These are phyloP conservation scores for Tuber microsphaerosporum DNA, from an alignment of 495 filamentous ascomycete genomes.

Conservation along the genomic window DNA sequence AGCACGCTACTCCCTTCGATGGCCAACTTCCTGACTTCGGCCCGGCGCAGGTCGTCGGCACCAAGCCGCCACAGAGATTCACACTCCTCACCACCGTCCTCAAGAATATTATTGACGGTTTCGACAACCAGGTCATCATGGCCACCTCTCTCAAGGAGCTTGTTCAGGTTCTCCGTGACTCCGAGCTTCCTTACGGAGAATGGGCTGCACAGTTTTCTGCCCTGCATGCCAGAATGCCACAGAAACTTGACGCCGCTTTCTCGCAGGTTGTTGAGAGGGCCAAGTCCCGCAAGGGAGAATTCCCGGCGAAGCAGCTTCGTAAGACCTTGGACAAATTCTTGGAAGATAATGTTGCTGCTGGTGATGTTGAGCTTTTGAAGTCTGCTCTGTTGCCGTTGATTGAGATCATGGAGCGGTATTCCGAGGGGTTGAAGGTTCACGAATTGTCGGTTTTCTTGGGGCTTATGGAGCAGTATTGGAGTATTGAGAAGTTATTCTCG, in stretches of 20 bases:
- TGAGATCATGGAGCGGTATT: conserved; percentile 73
- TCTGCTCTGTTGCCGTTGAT: conserved; percentile 67
- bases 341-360: conserved; percentile 69
- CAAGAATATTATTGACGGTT: conserved; percentile 83
- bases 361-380: conserved; percentile 62
- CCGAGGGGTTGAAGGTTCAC: conserved; percentile 81
- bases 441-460: conserved; percentile 76
- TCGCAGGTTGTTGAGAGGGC: conserved; percentile 78
- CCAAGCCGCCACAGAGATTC: conserved; percentile 87
- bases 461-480: conserved; percentile 70
- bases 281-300: conserved; percentile 67
- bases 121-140: conserved; percentile 98
- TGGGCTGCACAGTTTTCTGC: conserved; percentile 93
- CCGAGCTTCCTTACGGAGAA: conserved; percentile 89
- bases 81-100: conserved; percentile 67
- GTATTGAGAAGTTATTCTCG: conserved; percentile 79
- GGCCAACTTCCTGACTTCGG: conserved; percentile 86
- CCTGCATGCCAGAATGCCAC: conserved; percentile 89
- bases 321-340: conserved; percentile 83
- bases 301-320: conserved; percentile 79
- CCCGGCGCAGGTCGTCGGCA: conserved; percentile 74
- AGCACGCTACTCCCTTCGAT: conserved; percentile 93
- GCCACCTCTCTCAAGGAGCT: conserved; percentile 76
- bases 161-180: conserved; percentile 78
- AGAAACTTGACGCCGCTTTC: conserved; percentile 76